Evolutionary conservation across 148 eudicot species (phyloP), one percentile per base, ranked within the genome.

Genomic region (Simmondsia chinensis): DNA sequence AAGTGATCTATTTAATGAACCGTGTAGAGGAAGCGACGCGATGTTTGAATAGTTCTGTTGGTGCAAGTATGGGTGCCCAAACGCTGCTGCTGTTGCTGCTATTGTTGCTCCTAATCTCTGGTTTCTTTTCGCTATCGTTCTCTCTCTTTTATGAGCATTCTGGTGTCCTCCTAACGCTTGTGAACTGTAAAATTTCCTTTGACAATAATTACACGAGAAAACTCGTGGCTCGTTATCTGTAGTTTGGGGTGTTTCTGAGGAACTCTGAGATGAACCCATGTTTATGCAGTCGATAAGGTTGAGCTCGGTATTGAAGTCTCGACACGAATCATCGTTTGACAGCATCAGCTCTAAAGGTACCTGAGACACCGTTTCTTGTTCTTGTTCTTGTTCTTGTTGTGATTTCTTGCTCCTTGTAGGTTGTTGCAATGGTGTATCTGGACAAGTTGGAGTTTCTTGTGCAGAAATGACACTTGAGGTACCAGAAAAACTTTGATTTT

Each of bases 81-180:
- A 63, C 24, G 56, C 65, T 15, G 64, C 67, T 13, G 59, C 55
- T 20, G 67, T 51, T 6, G 66, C 71, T 30, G 70, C 66, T 27
- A 65, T 37, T 45, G 63, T 54, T 8, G 73, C 66, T 12, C 62
- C 69, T 48, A 75, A 45, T 54, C 68, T 60, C 16, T 64, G 70
- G 50, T 73, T 68, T 46, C 83, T 49, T 42, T 77, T 84, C 6
- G 77, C 81, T 7, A 80, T 56, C 5, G 62, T 80, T 33, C 95
- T 63, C 58, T 84, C 95, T 49, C 77, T 66, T 51, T 84, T 84
- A 67, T 84, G 95, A 17, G 95, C 89, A 39, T 84, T 84, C 38
- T 84, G 95, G 56, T 84, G 95, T 9, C 95, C 95, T 7, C 95
- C 95, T 28, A 84, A 56, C 2, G 95, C 95, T 44, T 84, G 95